Conservation (phyloP, 2,329 filamentous ascomycete species). For the Arthrobotrys entomopaga region DNA sequence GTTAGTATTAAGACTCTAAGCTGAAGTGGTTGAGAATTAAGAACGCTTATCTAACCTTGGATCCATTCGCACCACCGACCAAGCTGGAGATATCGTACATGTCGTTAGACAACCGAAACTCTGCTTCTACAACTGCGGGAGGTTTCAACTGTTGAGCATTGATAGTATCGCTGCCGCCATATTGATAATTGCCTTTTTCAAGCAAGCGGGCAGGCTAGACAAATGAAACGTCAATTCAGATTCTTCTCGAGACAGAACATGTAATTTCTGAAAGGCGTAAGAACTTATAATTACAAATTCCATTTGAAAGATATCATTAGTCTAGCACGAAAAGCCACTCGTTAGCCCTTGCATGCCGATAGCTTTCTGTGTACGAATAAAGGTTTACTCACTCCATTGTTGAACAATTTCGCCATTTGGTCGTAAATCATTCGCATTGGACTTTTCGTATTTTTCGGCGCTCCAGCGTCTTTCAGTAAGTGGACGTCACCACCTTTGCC, state of each 20-base stretch:
- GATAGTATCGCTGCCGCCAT: neutral
- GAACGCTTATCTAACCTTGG: neutral
- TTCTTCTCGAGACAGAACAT: neutral
- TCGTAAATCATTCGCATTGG: too few species aligned
- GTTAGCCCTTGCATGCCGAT: too few species aligned
- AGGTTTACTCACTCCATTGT: too few species aligned
- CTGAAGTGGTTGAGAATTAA: too few species aligned
- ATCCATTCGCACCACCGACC: neutral
- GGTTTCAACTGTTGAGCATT: slow-evolving; percentile 5
- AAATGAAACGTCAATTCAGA: neutral
- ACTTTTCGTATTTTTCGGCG: too few species aligned
- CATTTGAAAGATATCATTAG: slow-evolving; percentile 9
- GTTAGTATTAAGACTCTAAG: too few species aligned
- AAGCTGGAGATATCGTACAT: neutral
- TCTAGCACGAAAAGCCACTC: too few species aligned
- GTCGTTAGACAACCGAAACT: neutral
- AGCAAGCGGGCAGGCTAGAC: neutral
- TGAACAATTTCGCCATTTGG: too few species aligned
- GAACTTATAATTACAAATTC: neutral
- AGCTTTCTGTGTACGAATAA: too few species aligned
- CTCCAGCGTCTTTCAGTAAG: too few species aligned
- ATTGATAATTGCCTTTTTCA: neutral
- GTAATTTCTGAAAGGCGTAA: neutral
- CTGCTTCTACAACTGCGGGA: neutral
- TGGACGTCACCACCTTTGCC: too few species aligned